Conservation (phyloP, 2,329 filamentous ascomycete genomes). For the Microcera coccophila region DNA sequence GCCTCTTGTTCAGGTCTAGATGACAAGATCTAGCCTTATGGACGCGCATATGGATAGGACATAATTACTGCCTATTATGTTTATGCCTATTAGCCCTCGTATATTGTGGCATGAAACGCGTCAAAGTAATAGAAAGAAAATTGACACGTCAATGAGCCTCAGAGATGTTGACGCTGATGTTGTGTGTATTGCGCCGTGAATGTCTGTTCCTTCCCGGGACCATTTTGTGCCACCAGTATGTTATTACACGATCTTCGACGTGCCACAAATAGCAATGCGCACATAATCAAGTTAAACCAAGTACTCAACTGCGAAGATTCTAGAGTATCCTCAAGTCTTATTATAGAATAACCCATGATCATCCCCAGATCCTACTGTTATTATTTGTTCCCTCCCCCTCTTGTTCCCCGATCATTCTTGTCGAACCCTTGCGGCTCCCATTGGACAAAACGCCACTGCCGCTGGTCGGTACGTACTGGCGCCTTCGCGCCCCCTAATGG, state of each 20-base stretch:
- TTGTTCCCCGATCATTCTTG: too few species aligned
- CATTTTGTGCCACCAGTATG: too few species aligned
- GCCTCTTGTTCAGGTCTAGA: conserved; percentile 13
- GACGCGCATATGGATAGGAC: conserved; percentile 18
- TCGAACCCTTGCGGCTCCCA: not conserved
- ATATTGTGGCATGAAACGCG: conserved; percentile 13
- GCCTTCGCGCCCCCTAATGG: not conserved
- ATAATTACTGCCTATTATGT: not conserved
- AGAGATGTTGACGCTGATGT: not conserved
- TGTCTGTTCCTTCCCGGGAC: too few species aligned
- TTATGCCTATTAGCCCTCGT: conserved; percentile 13
- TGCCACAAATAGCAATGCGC: too few species aligned
- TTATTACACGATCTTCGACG: too few species aligned
- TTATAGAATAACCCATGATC: not conserved
- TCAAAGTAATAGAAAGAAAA: conserved; percentile 14
- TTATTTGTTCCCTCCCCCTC: not conserved
- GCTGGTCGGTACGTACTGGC: not conserved
- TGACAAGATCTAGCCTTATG: conserved; percentile 14
- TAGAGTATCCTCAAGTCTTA: too few species aligned
- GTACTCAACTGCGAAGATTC: too few species aligned
- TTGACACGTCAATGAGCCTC: not conserved
- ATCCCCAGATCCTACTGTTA: not conserved
- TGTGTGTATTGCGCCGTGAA: not conserved
- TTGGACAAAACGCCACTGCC: not conserved
- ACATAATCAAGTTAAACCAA: too few species aligned